phyloP scores from a whole-genome alignment of 805 yeast genomes.

The Ogataea nonfermentans region DNA sequence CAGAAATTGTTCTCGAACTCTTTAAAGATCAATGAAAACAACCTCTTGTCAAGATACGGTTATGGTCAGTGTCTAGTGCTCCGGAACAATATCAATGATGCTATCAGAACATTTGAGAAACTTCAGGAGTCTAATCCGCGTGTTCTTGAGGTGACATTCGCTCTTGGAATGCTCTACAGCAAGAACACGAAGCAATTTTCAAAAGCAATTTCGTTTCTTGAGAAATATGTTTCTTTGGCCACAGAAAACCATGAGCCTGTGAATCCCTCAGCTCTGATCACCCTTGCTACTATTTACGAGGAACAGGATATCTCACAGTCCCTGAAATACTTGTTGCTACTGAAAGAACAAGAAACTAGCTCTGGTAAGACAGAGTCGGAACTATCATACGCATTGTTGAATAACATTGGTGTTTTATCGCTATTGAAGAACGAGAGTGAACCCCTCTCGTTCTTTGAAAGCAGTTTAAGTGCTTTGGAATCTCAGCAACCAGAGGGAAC shows the following conservation, averaged over 20 bases:
- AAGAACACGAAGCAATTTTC: constrained; percentile 36
- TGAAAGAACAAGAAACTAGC: constrained; percentile 47
- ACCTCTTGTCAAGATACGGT: constrained; percentile 73
- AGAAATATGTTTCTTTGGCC: constrained; percentile 65
- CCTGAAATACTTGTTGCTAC: constrained; percentile 47
- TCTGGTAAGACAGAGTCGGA: constrained; percentile 41
- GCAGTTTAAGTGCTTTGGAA: constrained; percentile 39
- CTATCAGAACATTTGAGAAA: constrained; percentile 79
- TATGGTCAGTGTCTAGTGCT: constrained; percentile 80
- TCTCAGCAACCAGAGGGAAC: constrained; percentile 21
- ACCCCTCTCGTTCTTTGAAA: constrained; percentile 53
- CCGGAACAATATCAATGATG: constrained; percentile 75
- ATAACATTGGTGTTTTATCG: constrained; percentile 83
- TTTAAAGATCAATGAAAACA: constrained; percentile 58
- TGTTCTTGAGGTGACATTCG: constrained; percentile 68
- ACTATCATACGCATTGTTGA: constrained; percentile 59
- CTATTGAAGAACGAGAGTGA: constrained; percentile 49
- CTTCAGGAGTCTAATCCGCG: constrained; percentile 64
- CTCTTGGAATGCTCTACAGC: constrained; percentile 74
- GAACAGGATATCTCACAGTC: constrained; percentile 64
- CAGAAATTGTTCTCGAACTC: constrained; percentile 73
- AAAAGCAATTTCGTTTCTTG: constrained; percentile 64
- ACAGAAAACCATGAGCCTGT: constrained; percentile 57
- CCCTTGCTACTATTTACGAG: constrained; percentile 71
- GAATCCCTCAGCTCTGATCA: constrained; percentile 60